phyloP scores from a whole-genome alignment of 2,329 filamentous ascomycete species.

The Cytospora chrysosperma region DNA sequence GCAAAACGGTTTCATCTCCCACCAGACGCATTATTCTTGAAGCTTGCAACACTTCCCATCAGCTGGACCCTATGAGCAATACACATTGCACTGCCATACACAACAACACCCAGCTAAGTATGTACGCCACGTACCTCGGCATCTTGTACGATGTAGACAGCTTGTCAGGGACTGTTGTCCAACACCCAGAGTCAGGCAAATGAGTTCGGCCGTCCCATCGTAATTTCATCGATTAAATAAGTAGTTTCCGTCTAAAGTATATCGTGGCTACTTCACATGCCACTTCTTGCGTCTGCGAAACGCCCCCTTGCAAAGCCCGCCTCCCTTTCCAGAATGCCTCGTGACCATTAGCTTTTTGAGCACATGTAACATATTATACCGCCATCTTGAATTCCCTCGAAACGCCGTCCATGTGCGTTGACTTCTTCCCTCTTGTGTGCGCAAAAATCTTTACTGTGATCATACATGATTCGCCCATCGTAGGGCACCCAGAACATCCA shows the following conservation, averaged over 20 bases:
- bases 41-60: neutral
- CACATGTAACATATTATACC: neutral
- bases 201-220: neutral
- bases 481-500: neutral
- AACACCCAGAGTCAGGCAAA: neutral
- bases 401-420: constrained; percentile 1
- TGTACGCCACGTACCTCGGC: neutral
- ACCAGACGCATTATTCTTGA: neutral
- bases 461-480: constrained; percentile 2
- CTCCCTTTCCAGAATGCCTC: neutral
- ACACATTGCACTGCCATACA: neutral
- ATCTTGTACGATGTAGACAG: no score
- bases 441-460: constrained; percentile 14
- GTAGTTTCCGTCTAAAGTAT: neutral
- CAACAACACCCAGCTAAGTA: no score
- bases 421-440: neutral
- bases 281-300: neutral
- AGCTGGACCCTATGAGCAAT: constrained; percentile 3
- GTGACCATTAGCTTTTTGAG: neutral
- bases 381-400: neutral
- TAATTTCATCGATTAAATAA: constrained; percentile 15
- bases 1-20: neutral
- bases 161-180: no score
- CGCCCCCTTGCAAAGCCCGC: neutral
- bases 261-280: neutral